Conservation (phyloP, 2,329 filamentous ascomycete species). For the Aureobasidium zeae region DNA sequence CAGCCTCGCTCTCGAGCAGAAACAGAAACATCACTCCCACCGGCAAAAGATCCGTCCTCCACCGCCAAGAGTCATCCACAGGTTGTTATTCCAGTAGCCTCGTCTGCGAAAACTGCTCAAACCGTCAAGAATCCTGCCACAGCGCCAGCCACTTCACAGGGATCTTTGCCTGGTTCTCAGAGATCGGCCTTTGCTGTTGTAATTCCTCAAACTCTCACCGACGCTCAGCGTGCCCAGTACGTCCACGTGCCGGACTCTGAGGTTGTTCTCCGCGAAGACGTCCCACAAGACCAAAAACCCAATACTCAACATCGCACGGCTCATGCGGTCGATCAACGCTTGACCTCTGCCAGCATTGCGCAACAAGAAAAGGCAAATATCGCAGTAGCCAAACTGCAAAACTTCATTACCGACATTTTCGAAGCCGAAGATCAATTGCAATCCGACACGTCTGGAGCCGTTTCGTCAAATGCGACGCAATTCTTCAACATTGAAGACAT, state of each 20-base stretch:
- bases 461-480: slow-evolving; percentile 39
- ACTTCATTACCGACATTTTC: slow-evolving; percentile 62
- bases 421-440: slow-evolving; percentile 64
- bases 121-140: background rate
- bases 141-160: slow-evolving; percentile 4
- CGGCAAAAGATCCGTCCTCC: background rate
- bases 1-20: background rate
- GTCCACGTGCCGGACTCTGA: slow-evolving; percentile 14
- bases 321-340: slow-evolving; percentile 1
- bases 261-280: background rate
- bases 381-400: slow-evolving; percentile 60
- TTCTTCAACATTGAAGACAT: slow-evolving; percentile 44
- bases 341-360: slow-evolving; percentile 43
- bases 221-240: slow-evolving; percentile 28
- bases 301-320: slow-evolving; percentile 5
- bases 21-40: background rate
- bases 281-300: background rate
- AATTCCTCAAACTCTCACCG: slow-evolving; percentile 22
- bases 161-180: background rate
- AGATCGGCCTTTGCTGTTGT: slow-evolving; percentile 16
- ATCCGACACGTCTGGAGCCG: slow-evolving; percentile 40
- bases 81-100: slow-evolving; percentile 4
- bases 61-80: background rate
- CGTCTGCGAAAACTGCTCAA: too few relatives aligned
- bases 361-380: slow-evolving; percentile 73